phyloP scores from a whole-genome alignment of 345 rosid species.

The Melastoma malabathricum region DNA sequence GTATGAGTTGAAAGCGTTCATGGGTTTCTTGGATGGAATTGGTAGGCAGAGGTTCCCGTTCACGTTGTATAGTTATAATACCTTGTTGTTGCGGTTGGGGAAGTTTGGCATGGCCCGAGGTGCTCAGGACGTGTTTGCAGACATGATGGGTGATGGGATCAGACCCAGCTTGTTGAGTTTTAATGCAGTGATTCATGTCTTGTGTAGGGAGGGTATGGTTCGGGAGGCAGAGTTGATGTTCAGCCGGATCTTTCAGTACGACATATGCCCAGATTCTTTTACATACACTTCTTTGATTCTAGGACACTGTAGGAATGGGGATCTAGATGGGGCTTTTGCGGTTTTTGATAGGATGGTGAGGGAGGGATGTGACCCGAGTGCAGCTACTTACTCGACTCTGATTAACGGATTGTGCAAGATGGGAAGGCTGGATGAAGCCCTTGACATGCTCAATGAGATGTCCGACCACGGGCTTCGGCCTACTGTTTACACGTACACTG shows the following conservation, averaged over 20 bases:
- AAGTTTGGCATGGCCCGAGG: constrained; percentile 40
- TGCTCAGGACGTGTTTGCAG: constrained; percentile 27
- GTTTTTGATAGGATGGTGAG: constrained; percentile 39
- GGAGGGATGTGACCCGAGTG: constrained; percentile 48
- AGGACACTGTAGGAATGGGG: constrained; percentile 41
- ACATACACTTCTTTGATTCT: constrained; percentile 53
- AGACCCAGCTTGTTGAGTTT: constrained; percentile 42
- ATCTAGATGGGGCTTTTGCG: constrained; percentile 37
- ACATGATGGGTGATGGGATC: constrained; percentile 30
- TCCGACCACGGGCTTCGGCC: constrained; percentile 33
- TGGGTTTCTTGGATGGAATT: constrained; percentile 27
- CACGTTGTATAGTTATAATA: constrained; percentile 39
- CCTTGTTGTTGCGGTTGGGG: constrained; percentile 42
- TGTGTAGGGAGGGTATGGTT: constrained; percentile 40
- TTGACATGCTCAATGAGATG: constrained; percentile 43
- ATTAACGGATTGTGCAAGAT: constrained; percentile 44
- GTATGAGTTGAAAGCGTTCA: constrained; percentile 30
- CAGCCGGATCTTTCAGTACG: constrained; percentile 29
- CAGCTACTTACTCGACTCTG: constrained; percentile 40
- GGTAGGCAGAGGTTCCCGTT: constrained; percentile 21
- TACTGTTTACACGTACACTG: constrained; percentile 39
- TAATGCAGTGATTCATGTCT: constrained; percentile 46
- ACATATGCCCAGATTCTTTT: constrained; percentile 36
- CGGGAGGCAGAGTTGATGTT: constrained; percentile 35
- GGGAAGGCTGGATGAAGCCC: constrained; percentile 43